Evolutionary conservation across 345 rosid species (phyloP), one percentile per base, ranked within the genome.

Genomic region (Citrus unshiu): DNA sequence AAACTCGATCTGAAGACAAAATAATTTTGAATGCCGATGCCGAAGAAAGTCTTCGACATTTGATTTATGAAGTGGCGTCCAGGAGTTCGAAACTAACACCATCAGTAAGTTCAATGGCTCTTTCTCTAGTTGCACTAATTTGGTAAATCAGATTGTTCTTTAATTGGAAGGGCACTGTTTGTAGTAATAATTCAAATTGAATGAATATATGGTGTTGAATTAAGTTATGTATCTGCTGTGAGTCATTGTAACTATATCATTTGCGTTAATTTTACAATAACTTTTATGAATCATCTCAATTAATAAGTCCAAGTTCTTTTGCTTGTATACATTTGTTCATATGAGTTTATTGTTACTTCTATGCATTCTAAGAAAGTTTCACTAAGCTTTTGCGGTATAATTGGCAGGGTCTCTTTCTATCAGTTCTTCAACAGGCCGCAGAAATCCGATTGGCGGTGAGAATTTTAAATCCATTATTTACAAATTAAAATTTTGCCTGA

Each of bases 391-490:
- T 60, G 39, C 84, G 69, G 57, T 77, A 71, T 71, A 60, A 78
- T 86, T 81, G 8, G 80, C 93, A 95, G 99, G 97, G 95, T 63
- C 88, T 95, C 64, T 84, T 92, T 60, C 81, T 90, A 60, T 88
- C 91, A 51, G 87, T 91, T 87, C 91, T 95, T 84, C 96, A 86
- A 82, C 97, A 91, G 83, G 93, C 88, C 76, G 84, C 97, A 81
- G 94, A 88, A 87, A 82, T 88, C 77, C 95, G 94, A 64, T 73
- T 86, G 77, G 98, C 87, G 86, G 95, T 95, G 84, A 89, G 89
- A 78, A 60, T 75, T 83, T 68, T 35, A 25, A 59, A 74, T 66
- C 51, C 71, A 27, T 6, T 30, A 78, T 76, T 43, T 80, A 49
- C 64, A 43, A 5, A 30, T 74, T 43, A 49, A 14, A 73, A 7